Evolutionary conservation across 2,329 filamentous ascomycete genomes (phyloP).

Genomic region (Tolypocladium tropicale): DNA sequence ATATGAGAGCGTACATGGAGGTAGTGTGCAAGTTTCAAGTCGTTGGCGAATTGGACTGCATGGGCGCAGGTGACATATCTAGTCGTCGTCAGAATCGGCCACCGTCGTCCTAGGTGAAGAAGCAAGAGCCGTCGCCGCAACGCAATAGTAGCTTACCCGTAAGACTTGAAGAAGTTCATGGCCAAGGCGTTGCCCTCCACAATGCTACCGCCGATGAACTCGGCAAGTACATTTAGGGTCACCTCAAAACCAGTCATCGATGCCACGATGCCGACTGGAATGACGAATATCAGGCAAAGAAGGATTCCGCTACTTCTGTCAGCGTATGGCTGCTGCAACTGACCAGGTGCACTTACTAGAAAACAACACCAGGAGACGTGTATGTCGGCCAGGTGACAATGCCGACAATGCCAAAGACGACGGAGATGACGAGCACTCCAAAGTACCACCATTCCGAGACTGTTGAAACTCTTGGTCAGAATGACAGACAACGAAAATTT

Average conservation of each 20-base stretch:
- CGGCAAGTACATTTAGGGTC: constrained; percentile 33
- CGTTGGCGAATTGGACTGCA: constrained; percentile 23
- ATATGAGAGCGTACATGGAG: constrained; percentile 23
- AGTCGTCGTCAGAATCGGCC: neutral
- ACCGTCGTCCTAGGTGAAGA: neutral
- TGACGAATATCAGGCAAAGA: constrained; percentile 29
- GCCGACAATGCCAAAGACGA: constrained; percentile 22
- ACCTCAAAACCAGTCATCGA: constrained; percentile 31
- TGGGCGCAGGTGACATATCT: constrained; percentile 23
- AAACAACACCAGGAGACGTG: constrained; percentile 30
- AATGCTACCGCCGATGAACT: constrained; percentile 34
- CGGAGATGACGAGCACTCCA: constrained; percentile 17
- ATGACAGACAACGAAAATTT: too few species aligned
- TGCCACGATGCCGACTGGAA: constrained; percentile 33
- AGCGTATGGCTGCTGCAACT: neutral
- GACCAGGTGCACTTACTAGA: constrained; percentile 14
- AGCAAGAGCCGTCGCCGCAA: too few species aligned
- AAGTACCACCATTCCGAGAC: constrained; percentile 39
- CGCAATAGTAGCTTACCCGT: constrained; percentile 10
- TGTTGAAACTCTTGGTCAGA: neutral
- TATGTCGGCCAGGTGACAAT: constrained; percentile 29
- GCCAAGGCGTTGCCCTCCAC: constrained; percentile 32
- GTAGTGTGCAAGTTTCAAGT: constrained; percentile 29
- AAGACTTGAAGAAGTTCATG: constrained; percentile 37
- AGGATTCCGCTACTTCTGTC: constrained; percentile 18